Base-by-base conservation (phyloP, 495 filamentous ascomycete species). In the Tuber magnatum region DNA sequence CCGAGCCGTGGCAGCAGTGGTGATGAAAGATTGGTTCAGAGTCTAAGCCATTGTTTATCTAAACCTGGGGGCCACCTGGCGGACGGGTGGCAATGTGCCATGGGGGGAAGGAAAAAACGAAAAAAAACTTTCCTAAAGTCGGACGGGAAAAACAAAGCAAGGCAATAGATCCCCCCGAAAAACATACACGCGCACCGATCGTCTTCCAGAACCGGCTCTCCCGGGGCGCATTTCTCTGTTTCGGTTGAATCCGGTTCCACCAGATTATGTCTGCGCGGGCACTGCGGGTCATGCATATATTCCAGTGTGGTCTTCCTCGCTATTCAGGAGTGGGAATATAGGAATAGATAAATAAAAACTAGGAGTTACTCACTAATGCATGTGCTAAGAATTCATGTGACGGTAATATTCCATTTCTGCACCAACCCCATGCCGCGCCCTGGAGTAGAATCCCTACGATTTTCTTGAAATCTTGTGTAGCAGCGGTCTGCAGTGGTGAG, bases 261-360 rank as follows among this genome's bases (percentile, higher is more conserved):
- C 18, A 35, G 32, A 28, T 8, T 65, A 65, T 65, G 56, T 20
- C 56, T 65, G 56, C 12, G 6, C 28, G 14, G 35, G 28, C 56
- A 65, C 32, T 65, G 56, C 32, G 56, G 28, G 56, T 65, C 56
- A 65, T 65, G 28, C 28, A 65, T 65, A 35, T 65, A 65, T 65
- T 65, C 56, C 28, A 65, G 35, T 3, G 8, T 20, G 28, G 32
- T 6, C 28, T 20, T n/a, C 56, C 56, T 65, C 56, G 28, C 12
- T 18, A 28, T 65, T 28, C 6, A 8, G 16, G 3, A 35, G 32
- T 65, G 56, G 32, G 56, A 35, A 20, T 3, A 32, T 18, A 35
- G 1, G 1, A 6, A 12, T 9, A n/a, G n/a, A n/a, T n/a, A 28
- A 28, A 8, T 4, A 32, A 14, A 35, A 65, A 2, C 32, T 0